Evolutionary conservation across 139 green algal genomes (phyloP).

Genomic region (Chara braunii): DNA sequence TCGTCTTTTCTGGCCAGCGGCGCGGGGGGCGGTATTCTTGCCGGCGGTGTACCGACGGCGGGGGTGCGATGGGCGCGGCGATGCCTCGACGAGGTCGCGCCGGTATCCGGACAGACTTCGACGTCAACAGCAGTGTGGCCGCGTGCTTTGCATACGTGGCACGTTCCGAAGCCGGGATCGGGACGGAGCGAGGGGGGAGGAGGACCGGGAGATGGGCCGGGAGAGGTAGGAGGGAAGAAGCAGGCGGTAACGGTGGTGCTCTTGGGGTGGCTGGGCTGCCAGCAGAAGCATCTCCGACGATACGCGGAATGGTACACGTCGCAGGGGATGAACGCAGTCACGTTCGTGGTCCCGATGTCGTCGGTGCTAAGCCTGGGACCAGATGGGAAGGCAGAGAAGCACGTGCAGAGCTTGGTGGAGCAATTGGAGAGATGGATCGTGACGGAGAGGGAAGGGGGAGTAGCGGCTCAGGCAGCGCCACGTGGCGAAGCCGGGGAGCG

Average conservation of each 20-base stretch:
- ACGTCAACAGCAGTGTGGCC: too few species aligned
- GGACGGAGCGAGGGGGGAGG: background rate
- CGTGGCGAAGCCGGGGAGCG: slow-evolving; percentile 7
- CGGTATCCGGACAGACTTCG: too few species aligned
- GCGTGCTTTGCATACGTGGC: background rate
- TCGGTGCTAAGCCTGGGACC: slow-evolving; percentile 13
- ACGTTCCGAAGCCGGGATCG: background rate
- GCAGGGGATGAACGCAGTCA: slow-evolving; percentile 21
- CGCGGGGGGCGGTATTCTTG: too few species aligned
- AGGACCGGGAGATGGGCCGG: background rate
- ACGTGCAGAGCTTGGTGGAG: slow-evolving; percentile 23
- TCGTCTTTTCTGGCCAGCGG: too few species aligned
- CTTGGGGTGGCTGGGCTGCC: slow-evolving; percentile 32
- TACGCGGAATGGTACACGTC: slow-evolving; percentile 39
- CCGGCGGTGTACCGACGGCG: too few species aligned
- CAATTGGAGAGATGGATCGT: slow-evolving; percentile 23
- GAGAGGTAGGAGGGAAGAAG: too few species aligned
- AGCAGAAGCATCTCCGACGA: slow-evolving; percentile 27
- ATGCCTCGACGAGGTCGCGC: too few species aligned
- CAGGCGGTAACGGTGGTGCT: slow-evolving; percentile 27
- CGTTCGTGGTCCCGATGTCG: slow-evolving; percentile 29
- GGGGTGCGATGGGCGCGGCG: too few species aligned
- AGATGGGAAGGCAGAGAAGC: slow-evolving; percentile 14
- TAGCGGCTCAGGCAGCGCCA: background rate
- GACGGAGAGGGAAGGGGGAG: background rate